A percentile compares a stretch with the other conserved stretches of the same genome.
Conservation (phyloP, 352 stramenopile genomes). For the Globisporangium takayamanum region DNA sequence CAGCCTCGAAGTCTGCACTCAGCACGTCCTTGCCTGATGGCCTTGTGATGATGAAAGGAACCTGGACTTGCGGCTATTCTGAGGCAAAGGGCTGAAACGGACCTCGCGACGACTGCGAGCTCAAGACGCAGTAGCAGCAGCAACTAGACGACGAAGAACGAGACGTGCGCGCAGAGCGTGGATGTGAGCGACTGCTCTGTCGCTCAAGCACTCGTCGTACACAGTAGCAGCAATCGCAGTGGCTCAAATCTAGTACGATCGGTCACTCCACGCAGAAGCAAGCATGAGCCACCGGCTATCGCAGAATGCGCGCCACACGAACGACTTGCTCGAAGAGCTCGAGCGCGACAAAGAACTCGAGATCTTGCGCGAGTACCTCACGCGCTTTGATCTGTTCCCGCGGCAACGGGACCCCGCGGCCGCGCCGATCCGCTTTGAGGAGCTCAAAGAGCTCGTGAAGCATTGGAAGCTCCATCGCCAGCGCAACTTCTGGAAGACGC, state of each 20-base stretch:
- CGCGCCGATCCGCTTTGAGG: slow-evolving; percentile 83
- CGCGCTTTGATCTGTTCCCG: slow-evolving; percentile 74
- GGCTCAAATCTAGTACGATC: no score
- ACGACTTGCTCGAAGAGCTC: slow-evolving; percentile 77
- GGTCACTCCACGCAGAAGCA: no score
- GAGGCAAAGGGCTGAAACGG: neutral
- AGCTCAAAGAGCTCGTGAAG: slow-evolving; percentile 88
- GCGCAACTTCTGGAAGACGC: slow-evolving; percentile 88
- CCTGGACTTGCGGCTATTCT: no score
- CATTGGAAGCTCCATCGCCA: slow-evolving; percentile 88
- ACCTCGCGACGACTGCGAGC: neutral
- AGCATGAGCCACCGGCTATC: slow-evolving; percentile 78
- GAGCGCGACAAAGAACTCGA: slow-evolving; percentile 85
- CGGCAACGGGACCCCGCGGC: slow-evolving; percentile 60
- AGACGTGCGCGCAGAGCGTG: neutral
- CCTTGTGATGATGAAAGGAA: no score
- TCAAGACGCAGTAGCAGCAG: no score
- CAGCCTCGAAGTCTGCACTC: no score
- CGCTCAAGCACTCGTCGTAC: neutral
- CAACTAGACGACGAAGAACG: neutral
- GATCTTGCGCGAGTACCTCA: slow-evolving; percentile 77
- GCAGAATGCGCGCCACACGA: slow-evolving; percentile 75
- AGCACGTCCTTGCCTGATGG: no score
- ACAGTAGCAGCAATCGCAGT: no score
- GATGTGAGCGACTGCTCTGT: no score